These are phyloP conservation scores for Talaromyces sp. DNA, from an alignment of 2,329 filamentous ascomycete species.

Conservation along the genomic window DNA sequence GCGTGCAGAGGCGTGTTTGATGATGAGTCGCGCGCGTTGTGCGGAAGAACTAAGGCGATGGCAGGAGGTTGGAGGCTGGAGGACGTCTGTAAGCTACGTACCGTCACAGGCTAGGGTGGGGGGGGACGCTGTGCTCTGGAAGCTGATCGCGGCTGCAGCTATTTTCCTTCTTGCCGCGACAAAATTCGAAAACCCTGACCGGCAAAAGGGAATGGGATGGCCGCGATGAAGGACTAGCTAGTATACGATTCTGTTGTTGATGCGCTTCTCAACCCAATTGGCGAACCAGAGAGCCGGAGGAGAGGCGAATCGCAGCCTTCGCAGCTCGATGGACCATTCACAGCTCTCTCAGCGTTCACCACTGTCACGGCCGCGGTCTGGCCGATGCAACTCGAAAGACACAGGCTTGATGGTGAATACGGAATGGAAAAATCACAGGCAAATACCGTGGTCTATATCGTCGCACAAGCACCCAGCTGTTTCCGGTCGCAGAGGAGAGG, in stretches of 20 bases:
- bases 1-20: neutral
- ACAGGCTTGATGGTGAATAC: neutral
- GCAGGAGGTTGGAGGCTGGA: neutral
- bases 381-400: neutral
- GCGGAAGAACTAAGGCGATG: neutral
- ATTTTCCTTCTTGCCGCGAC: neutral
- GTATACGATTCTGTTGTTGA: neutral
- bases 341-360: neutral
- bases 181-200: neutral
- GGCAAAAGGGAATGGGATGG: neutral
- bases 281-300: neutral
- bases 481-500: neutral
- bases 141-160: neutral
- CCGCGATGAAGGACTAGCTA: neutral
- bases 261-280: neutral
- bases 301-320: neutral
- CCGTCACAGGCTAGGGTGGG: constrained; percentile 1
- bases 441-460: neutral
- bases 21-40: constrained; percentile 4
- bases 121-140: neutral
- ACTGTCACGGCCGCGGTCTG: neutral
- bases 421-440: neutral
- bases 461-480: neutral
- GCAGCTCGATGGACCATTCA: neutral
- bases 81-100: neutral